Base-by-base conservation (phyloP, 1,284 basidiomycete genomes). In the Heliocybe sulcata region DNA sequence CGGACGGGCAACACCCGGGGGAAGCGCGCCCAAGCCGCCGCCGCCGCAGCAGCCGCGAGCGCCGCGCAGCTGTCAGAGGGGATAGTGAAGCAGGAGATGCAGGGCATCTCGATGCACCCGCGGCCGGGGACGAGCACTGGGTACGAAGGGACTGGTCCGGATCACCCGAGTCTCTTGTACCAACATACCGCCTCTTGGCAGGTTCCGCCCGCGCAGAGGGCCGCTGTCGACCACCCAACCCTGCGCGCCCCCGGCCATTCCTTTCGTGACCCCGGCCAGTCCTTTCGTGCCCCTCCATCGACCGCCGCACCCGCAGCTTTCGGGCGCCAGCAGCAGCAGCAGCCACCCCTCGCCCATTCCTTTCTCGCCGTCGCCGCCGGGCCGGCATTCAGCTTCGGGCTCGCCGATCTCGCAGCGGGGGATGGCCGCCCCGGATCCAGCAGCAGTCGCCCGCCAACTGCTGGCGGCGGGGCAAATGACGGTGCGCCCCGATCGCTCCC, bases 261-360 rank as follows among this genome's bases (percentile, higher is more conserved):
- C 82, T 83, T 83, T 83, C 82, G 80, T 75, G 77, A 78, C 74
- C 72, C 79, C 75, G 71, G 75, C 77, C 84, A 85, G 81, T 85
- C 80, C 79, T 81, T 82, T 80, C 80, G 77, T 73, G 74, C 64
- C 69, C 67, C 76, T 70, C 63, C 70, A 70, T 72, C 78, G 69
- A 62, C 72, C 62, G 51, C 77, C 67, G 62, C 68, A 52, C 56
- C 63, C 64, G 35, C 66, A 65, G 57, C 69, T 64, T 54, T 71
- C 67, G 63, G 47, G 12, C 6, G 64, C 71, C 68, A 60, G 68
- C 63, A 69, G 60, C 72, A 71, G 64, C 73, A 71, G 62, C 66
- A 69, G 60, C 71, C 71, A 63, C 70, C 70, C 75, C 72, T 69
- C 72, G 60, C 74, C 72, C 81, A 83, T 77, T 83, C 82, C 82